Base-by-base conservation (phyloP, 140 eudicot genomes). In the Bidens hawaiensis region DNA sequence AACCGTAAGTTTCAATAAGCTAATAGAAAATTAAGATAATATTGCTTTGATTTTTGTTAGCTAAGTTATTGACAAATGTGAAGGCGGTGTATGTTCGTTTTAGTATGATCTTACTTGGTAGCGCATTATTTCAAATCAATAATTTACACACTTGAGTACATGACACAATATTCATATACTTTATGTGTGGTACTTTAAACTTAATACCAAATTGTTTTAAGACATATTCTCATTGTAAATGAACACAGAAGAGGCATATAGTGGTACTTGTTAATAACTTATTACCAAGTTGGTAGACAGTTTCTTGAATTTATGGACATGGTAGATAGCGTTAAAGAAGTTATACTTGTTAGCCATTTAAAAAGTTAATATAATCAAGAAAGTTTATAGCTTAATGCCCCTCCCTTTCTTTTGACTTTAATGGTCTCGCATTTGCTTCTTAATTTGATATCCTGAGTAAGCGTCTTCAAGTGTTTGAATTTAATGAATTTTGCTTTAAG, bases 331-430 rank as follows among this genome's bases (percentile, higher is more conserved):
- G 40, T 19, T 27, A 67, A 26, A 42, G 36, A 16, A 57, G 59
- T 14, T 57, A 57, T 25, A 13, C 57, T 19, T 67, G 52, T 45
- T 46, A 15, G 4, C 19, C 45, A 10, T 28, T 1, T 55, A 55
- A 55, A 3, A n/a, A n/a, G n/a, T 0, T 49, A 49, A 22, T 15
- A 55, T 55, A 55, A 15, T 28, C 7, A 27, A 27, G 7, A 55
- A n/a, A 49, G 51, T 11, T 11, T 57, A 17, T 42, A 42, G 43
- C 26, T 19, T 1, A 4, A 41, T 54, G 55, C 27, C 40, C 6
- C 64, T 67, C 43, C 41, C 23, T 67, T 66, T 53, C 21, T 24
- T 54, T 67, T 42, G 53, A 40, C 53, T 67, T 40, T 54, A 26
- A 8, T 40, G 43, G 62, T 55, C 58, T 42, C 12, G 43, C 34